A percentile compares a stretch with the other conserved stretches of the same genome.
Conservation (phyloP, 345 rosid genomes). For the Carallia brachiata region DNA sequence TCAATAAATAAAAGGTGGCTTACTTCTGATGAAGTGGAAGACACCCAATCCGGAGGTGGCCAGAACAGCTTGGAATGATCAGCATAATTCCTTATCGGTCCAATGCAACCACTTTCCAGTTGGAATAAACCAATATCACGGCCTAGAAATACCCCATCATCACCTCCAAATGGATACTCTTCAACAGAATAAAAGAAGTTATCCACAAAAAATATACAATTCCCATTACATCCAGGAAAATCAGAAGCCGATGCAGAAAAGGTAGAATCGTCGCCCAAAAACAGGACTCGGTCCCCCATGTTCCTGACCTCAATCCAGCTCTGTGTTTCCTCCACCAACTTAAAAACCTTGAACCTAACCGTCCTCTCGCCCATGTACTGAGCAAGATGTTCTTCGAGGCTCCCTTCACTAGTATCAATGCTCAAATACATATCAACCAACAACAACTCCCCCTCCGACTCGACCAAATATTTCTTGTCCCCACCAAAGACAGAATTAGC, state of each 20-base stretch:
- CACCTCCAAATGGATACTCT: conserved; percentile 18
- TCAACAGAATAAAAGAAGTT: conserved; percentile 45
- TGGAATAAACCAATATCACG: conserved; percentile 65
- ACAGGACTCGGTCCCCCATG: conserved; percentile 60
- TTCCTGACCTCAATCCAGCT: conserved; percentile 55
- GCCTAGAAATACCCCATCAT: conserved; percentile 23
- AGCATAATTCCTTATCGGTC: conserved; percentile 45
- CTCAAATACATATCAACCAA: conserved; percentile 81
- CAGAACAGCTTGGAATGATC: conserved; percentile 64
- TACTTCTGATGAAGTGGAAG: conserved; percentile 44
- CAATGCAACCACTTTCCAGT: conserved; percentile 47
- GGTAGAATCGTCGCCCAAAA: conserved; percentile 79
- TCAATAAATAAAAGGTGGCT: conserved; percentile 21
- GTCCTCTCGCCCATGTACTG: conserved; percentile 64
- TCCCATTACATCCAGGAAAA: conserved; percentile 47
- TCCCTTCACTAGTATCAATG: conserved; percentile 47
- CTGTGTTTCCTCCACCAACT: conserved; percentile 40
- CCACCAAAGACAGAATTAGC: conserved; percentile 70
- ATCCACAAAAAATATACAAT: conserved; percentile 58
- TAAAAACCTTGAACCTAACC: conserved; percentile 63
- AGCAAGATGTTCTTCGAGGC: conserved; percentile 35
- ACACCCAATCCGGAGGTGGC: conserved; percentile 83
- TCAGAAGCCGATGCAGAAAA: conserved; percentile 62
- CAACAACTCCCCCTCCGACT: conserved; percentile 67
- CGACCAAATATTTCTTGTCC: conserved; percentile 84